Evolutionary conservation across 73 alveolate species (phyloP), one percentile per base, ranked within the genome.

Genomic region (Paramecium primaurelia): DNA sequence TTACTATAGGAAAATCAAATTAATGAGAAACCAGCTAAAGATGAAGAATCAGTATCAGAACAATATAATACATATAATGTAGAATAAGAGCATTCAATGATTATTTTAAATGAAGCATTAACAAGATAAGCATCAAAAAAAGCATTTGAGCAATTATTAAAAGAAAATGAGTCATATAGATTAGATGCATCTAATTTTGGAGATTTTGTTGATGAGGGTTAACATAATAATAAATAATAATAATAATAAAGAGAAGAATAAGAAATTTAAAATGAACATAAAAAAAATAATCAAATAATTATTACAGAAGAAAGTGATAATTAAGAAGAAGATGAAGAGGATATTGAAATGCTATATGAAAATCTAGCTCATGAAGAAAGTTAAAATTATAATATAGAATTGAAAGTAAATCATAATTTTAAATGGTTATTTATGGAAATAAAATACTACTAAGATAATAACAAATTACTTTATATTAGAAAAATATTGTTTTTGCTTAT

Each of bases 21-120:
- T 25, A 28, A 64, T 64, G 84, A 64, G 47, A 32, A 64, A n/a
- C 84, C 84, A 12, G 84, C 20, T 2, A 34, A 54, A 12, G 84
- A 64, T 28, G 47, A 64, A 32, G 84, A 64, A 32, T 34, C 42
- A 25, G 47, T 32, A 12, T 64, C 84, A 64, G 84, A 64, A 42
- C 30, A 64, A 14, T 32, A 64, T 34, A 64, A 64, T 34, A 64
- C 84, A 8, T 64, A 64, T 28, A 64, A 64, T 34, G 32, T 80
- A 20, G 91, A 80, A 80, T 14, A 80, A 36, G 91, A 80, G 14
- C 75, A 80, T 12, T 26, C 47, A 14, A 26, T 38, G 34, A 44
- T 80, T 45, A 10, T 45, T 80, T 32, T 80, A 20, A 80, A 80
- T 26, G 91, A 80, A 80, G 47, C 91, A 42, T 47, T 45, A 18